Evolutionary conservation across 192 early-diverging fungal genomes (phyloP), one percentile per base, ranked within the genome.

Genomic region (Endogone sp.): DNA sequence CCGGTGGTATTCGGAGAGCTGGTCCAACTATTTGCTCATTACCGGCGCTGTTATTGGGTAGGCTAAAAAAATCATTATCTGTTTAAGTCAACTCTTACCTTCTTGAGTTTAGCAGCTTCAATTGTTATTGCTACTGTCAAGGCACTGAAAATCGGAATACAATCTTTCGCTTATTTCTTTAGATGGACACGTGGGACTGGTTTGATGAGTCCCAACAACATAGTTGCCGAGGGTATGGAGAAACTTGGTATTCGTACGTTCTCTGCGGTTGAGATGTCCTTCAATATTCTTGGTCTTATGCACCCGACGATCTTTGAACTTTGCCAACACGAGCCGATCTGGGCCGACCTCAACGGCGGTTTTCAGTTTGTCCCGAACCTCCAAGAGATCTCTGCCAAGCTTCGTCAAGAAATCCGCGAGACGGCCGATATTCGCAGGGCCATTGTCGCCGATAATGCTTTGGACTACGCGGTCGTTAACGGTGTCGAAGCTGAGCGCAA

Each of bases 131-230:
- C 1, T 49, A 11, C 37, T 16, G 16, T 49, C 37, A n/a, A n/a
- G n/a, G n/a, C n/a, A n/a, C n/a, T n/a, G n/a, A n/a, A n/a, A n/a
- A n/a, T n/a, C n/a, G n/a, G n/a, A n/a, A n/a, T n/a, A n/a, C n/a
- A 24, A 59, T 79, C 3, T 49, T 16, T 49, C 16, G 16, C 16
- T 49, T 49, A 49, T 49, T 49, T 49, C 6, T 49, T 49, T 16
- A 49, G 37, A 21, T 98, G 96, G 96, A 98, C 96, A 56, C 90
- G 96, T 75, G 94, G 96, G 64, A 98, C 96, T 29, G 94, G 94
- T 30, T 85, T 98, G 75, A 98, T 98, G 96, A 86, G 84, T 25
- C 81, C 84, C 68, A 98, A 95, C 82, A 94, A 98, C 76, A 82
- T 92, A 49, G 88, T 94, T 62, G 92, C 94, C 28, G 88, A 94